phyloP scores from a whole-genome alignment of 2,329 filamentous ascomycete genomes.

The Arthrocladium fulminans region DNA sequence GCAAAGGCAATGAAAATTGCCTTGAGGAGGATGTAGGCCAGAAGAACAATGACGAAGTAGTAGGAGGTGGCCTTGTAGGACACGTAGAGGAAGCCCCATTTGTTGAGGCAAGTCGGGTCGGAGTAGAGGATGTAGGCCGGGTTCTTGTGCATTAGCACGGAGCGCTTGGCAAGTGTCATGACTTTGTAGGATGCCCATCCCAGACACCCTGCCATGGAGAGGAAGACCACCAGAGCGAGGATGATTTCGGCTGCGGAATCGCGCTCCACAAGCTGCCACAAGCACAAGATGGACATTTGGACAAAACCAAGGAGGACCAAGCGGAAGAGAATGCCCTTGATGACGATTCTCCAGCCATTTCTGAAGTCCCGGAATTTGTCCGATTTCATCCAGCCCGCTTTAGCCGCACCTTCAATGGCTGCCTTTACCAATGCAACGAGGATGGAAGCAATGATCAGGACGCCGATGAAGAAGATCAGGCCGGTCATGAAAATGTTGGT shows the following conservation, averaged over 20 bases:
- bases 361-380: slow-evolving; percentile 91
- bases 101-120: slow-evolving; percentile 86
- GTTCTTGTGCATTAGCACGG: slow-evolving; percentile 86
- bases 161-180: slow-evolving; percentile 77
- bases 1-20: slow-evolving; percentile 77
- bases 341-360: slow-evolving; percentile 82
- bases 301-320: slow-evolving; percentile 84
- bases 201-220: slow-evolving; percentile 68
- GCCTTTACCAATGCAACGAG: slow-evolving; percentile 72
- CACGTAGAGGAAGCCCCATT: slow-evolving; percentile 96
- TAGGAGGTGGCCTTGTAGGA: slow-evolving; percentile 93
- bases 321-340: slow-evolving; percentile 90
- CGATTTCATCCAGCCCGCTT: slow-evolving; percentile 65
- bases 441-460: slow-evolving; percentile 65
- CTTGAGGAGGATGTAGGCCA: slow-evolving; percentile 77
- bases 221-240: slow-evolving; percentile 78
- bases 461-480: slow-evolving; percentile 77
- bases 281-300: slow-evolving; percentile 77
- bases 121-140: slow-evolving; percentile 95
- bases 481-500: slow-evolving; percentile 93
- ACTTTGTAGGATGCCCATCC: slow-evolving; percentile 86
- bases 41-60: slow-evolving; percentile 79
- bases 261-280: slow-evolving; percentile 83
- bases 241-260: slow-evolving; percentile 83
- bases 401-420: slow-evolving; percentile 65